Evolutionary conservation across 148 eudicot species (phyloP).

Genomic region (Amaranthus hypochondriacus): DNA sequence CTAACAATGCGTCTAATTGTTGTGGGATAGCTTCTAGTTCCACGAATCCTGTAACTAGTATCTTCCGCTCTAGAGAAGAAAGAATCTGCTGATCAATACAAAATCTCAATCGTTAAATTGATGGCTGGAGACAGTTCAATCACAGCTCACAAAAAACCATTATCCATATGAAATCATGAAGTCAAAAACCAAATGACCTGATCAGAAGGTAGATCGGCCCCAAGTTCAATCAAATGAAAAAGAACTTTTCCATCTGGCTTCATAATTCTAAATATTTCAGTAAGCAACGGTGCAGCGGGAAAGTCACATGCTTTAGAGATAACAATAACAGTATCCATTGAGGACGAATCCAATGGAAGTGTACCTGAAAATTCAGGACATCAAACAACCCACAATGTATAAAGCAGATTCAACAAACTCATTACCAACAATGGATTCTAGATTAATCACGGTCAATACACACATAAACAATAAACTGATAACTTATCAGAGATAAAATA

Average conservation of each 20-base stretch:
- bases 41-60: slow-evolving; percentile 70
- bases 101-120: not conserved
- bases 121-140: not conserved
- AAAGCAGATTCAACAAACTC: no score
- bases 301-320: slow-evolving; percentile 51
- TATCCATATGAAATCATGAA: not conserved
- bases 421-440: no score
- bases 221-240: slow-evolving; percentile 33
- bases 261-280: slow-evolving; percentile 53
- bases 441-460: no score
- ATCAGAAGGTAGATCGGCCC: slow-evolving; percentile 28
- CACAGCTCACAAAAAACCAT: not conserved
- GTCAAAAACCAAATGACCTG: slow-evolving; percentile 28
- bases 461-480: no score
- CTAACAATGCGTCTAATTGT: slow-evolving; percentile 31
- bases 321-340: slow-evolving; percentile 46
- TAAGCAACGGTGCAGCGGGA: slow-evolving; percentile 47
- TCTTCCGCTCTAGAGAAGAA: slow-evolving; percentile 54
- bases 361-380: slow-evolving; percentile 32
- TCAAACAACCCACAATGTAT: not conserved
- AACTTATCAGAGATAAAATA: no score
- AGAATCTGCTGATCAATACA: slow-evolving; percentile 36
- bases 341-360: slow-evolving; percentile 53
- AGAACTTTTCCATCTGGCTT: slow-evolving; percentile 78
- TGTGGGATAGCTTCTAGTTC: slow-evolving; percentile 41